phyloP scores from a whole-genome alignment of 1,284 basidiomycete genomes.

The Ceratobasidium sp. region DNA sequence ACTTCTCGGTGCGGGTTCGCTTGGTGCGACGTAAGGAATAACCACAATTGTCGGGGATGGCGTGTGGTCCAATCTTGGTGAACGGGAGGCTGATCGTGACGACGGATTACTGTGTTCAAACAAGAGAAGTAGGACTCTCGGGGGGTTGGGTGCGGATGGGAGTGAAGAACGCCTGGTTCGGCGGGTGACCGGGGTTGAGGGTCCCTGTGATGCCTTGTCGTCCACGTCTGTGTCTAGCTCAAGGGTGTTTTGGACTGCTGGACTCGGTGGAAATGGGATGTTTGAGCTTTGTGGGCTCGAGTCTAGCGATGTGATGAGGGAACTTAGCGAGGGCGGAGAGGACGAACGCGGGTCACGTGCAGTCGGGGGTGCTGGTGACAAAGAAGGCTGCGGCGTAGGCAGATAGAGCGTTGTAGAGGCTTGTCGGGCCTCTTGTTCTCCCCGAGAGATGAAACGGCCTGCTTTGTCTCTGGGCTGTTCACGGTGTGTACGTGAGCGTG shows the following conservation, averaged over 20 bases:
- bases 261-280: constrained; percentile 8
- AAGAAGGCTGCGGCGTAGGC: background rate
- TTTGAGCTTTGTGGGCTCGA: background rate
- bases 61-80: too few species aligned
- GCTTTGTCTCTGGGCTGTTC: too few species aligned
- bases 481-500: too few species aligned
- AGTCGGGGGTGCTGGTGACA: background rate
- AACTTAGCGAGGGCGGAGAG: background rate
- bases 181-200: background rate
- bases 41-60: too few species aligned
- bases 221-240: background rate
- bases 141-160: too few species aligned
- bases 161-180: too few species aligned
- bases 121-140: too few species aligned
- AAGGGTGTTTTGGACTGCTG: background rate
- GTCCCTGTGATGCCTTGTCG: background rate
- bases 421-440: too few species aligned
- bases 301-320: background rate
- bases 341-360: background rate
- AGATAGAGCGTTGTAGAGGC: background rate
- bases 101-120: too few species aligned
- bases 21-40: background rate
- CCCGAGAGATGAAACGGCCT: too few species aligned
- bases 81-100: too few species aligned
- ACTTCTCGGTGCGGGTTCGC: background rate